Percentiles rank a stretch among this genome's conserved stretches.
phyloP scores from a whole-genome alignment of 1,284 basidiomycete species.

The Trametes versicolor region DNA sequence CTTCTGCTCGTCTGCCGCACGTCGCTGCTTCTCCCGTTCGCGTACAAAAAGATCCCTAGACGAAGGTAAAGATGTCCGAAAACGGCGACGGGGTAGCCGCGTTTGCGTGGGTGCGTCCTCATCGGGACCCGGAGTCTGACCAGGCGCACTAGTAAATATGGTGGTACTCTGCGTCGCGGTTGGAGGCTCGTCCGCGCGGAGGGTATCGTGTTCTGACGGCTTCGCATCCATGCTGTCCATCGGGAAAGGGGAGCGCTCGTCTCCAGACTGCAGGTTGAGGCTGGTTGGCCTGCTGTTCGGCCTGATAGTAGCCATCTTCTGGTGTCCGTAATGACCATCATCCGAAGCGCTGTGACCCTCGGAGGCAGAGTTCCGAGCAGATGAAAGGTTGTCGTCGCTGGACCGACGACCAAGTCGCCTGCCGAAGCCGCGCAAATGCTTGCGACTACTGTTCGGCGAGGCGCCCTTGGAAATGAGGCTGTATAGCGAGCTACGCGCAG shows the following conservation, averaged over 20 bases:
- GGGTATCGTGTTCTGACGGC: conserved; percentile 9
- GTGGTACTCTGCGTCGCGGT: conserved; percentile 30
- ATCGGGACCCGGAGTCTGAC: conserved; percentile 24
- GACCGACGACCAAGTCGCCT: conserved; percentile 50
- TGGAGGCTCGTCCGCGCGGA: conserved; percentile 17
- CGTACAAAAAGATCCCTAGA: conserved; percentile 31
- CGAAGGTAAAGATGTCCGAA: conserved; percentile 42
- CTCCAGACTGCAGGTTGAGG: conserved; percentile 20
- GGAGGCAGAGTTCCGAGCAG: conserved; percentile 57
- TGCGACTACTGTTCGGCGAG: conserved; percentile 55
- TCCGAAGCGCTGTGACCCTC: conserved; percentile 53
- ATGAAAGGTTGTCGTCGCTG: conserved; percentile 60
- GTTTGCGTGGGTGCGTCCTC: conserved; percentile 14
- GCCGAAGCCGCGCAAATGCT: conserved; percentile 51
- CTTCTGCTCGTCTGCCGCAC: conserved; percentile 58
- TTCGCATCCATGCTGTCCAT: conserved; percentile 3
- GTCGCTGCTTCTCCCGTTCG: conserved; percentile 49
- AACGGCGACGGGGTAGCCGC: conserved; percentile 34
- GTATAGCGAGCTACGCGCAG: conserved; percentile 46
- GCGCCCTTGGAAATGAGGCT: conserved; percentile 51
- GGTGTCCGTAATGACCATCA: conserved; percentile 31
- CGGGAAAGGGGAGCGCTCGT: conserved; percentile 13
- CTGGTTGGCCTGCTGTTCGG: conserved; percentile 30
- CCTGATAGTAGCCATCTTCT: conserved; percentile 33
- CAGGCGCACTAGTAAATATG: conserved; percentile 18